Conservation (phyloP, 192 early-diverging fungal genomes). For the Helicostylum pulchrum region DNA sequence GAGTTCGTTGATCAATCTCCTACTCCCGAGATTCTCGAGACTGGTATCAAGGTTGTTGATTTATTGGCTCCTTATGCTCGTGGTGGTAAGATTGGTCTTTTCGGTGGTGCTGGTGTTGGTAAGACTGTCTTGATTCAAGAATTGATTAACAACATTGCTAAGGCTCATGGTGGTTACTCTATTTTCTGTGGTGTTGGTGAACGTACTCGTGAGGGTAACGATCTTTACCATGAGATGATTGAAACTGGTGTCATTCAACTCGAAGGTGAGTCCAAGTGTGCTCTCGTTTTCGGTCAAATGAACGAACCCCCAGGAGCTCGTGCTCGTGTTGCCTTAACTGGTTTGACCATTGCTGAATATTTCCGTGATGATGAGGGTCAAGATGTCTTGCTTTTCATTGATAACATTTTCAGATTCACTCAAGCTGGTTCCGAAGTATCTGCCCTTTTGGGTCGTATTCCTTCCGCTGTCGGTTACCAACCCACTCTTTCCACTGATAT, state of each 20-base stretch:
- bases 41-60: constrained; percentile 99
- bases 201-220: constrained; percentile 99
- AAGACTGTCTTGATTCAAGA: constrained; percentile 99
- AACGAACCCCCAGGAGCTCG: constrained; percentile 98
- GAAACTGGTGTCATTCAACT: constrained; percentile 89
- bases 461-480: constrained; percentile 99
- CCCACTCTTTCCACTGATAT: constrained; percentile 98
- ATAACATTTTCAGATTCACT: constrained; percentile 99
- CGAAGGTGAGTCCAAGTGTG: constrained; percentile 90
- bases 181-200: constrained; percentile 98
- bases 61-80: constrained; percentile 94
- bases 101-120: constrained; percentile 99
- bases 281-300: constrained; percentile 98
- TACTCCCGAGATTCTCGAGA: constrained; percentile 90
- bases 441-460: constrained; percentile 97
- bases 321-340: constrained; percentile 97
- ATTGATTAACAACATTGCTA: constrained; percentile 99
- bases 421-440: constrained; percentile 99
- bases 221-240: constrained; percentile 57
- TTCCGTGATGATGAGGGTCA: constrained; percentile 99
- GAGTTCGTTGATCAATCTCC: constrained; percentile 94
- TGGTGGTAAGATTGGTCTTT: constrained; percentile 99
- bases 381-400: constrained; percentile 98
- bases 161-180: constrained; percentile 98
- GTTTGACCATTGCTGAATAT: constrained; percentile 97